Base-by-base conservation (phyloP, 495 filamentous ascomycete genomes). In the Corynascus novoguineensis region DNA sequence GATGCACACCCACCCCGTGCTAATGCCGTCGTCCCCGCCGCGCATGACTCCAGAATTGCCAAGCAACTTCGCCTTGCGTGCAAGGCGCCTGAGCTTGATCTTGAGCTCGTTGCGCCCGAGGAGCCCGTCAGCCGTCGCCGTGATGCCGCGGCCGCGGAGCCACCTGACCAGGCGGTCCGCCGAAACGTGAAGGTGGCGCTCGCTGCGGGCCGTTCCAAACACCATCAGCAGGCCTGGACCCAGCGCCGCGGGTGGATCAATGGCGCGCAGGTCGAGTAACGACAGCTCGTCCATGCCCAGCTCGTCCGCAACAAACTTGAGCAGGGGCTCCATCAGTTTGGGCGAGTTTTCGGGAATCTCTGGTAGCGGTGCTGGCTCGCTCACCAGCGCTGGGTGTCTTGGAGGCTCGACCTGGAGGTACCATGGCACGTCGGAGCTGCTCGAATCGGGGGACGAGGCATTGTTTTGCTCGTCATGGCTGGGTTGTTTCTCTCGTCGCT, bases 1-100 rank as follows among this genome's bases (percentile, higher is more conserved):
- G 40, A 97, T 88, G 71, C 95, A 98, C 9, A 98, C 87, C 93
- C 93, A 98, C 1, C 90, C 91, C 15, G 91, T 95, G 27, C 82
- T 82, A 35, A 95, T 88, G 1, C 90, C 92, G 63, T 96, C 90
- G 62, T 95, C 83, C 0, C 68, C 63, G 40, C 80, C 75, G 34
- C 73, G 83, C 40, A 57, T 47, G 28, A 66, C 63, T 35, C 71
- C 63, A 15, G 71, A 77, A 71, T 68, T 81, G 15, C 84, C 86
- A 29, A 93, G 68, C 50, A 96, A 71, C 69, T 85, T 87, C 14
- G 88, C 86, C 54, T 88, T 81, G 64, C 85, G 86, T n/a, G 83
- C 83, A 65, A 88, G 88, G 28, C 93, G 77, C 38, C 86, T 80
- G 48, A 96, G 72, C 63, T 90, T 95, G 48, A 87, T 81, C 74